phyloP scores from a whole-genome alignment of 345 rosid genomes.

The Salix suchowensis region DNA sequence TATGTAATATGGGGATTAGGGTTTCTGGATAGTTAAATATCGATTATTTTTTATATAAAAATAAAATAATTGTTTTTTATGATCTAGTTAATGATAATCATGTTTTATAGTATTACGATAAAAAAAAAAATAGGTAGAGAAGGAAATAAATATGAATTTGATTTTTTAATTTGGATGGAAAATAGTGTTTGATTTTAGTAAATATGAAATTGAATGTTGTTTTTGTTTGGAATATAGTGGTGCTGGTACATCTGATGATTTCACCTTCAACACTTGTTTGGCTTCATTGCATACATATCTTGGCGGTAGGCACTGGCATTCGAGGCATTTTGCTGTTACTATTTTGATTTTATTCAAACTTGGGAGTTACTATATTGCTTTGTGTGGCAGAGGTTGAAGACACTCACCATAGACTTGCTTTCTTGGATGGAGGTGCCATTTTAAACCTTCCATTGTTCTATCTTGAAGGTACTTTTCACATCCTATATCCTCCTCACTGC shows the following conservation, averaged over 20 bases:
- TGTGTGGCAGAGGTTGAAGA: slow-evolving; percentile 76
- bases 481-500: neutral
- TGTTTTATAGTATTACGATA: too few relatives aligned
- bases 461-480: slow-evolving; percentile 60
- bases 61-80: neutral
- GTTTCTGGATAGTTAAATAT: neutral
- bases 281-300: slow-evolving; percentile 87
- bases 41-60: neutral
- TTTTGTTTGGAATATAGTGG: slow-evolving; percentile 24
- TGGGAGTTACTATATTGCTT: neutral
- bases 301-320: slow-evolving; percentile 55
- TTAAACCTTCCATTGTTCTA: slow-evolving; percentile 69
- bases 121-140: too few relatives aligned
- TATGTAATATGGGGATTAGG: neutral
- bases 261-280: slow-evolving; percentile 64
- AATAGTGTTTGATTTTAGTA: neutral
- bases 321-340: neutral
- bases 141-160: neutral
- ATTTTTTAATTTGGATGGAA: neutral
- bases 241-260: slow-evolving; percentile 30
- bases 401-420: slow-evolving; percentile 57
- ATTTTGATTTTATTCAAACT: neutral
- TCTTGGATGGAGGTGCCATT: slow-evolving; percentile 73
- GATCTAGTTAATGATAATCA: neutral
- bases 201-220: neutral